Evolutionary conservation across 2,329 filamentous ascomycete genomes (phyloP).

Genomic region (Arthrobotrys iridis): DNA sequence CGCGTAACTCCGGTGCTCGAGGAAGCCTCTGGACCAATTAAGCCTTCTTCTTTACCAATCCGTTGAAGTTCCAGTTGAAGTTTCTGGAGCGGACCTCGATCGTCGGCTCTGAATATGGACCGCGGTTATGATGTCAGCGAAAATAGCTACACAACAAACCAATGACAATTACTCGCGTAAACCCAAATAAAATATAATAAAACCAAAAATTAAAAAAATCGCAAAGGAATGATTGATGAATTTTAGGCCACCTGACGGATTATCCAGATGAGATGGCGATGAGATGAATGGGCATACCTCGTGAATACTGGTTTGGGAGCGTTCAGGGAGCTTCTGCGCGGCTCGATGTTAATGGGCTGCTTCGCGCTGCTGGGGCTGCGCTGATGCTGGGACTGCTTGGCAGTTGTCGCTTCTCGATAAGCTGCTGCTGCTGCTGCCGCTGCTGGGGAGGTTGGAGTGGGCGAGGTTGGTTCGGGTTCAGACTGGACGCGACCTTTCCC

Average conservation of each 20-base stretch:
- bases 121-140: conserved; percentile 1
- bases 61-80: conserved; percentile 89
- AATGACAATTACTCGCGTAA: not conserved
- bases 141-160: not conserved
- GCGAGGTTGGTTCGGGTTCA: conserved; percentile 13
- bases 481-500: conserved; percentile 49
- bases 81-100: conserved; percentile 90
- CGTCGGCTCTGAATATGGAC: conserved; percentile 69
- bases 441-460: conserved; percentile 20
- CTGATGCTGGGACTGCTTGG: conserved; percentile 13
- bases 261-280: conserved; percentile 25
- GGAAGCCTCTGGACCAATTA: conserved; percentile 34
- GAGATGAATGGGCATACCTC: conserved; percentile 46
- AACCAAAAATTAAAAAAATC: not conserved
- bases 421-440: conserved; percentile 21
- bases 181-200: too few relatives aligned
- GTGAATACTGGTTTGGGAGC: conserved; percentile 47
- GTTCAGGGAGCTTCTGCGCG: conserved; percentile 50
- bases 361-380: conserved; percentile 28
- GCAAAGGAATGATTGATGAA: not conserved
- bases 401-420: conserved; percentile 6
- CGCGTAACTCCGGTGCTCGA: conserved; percentile 42
- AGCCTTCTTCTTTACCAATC: conserved; percentile 95
- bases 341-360: conserved; percentile 39
- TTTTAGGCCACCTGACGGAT: not conserved